Base-by-base conservation (phyloP, 1,284 basidiomycete genomes). In the Moesziomyces antarcticus region DNA sequence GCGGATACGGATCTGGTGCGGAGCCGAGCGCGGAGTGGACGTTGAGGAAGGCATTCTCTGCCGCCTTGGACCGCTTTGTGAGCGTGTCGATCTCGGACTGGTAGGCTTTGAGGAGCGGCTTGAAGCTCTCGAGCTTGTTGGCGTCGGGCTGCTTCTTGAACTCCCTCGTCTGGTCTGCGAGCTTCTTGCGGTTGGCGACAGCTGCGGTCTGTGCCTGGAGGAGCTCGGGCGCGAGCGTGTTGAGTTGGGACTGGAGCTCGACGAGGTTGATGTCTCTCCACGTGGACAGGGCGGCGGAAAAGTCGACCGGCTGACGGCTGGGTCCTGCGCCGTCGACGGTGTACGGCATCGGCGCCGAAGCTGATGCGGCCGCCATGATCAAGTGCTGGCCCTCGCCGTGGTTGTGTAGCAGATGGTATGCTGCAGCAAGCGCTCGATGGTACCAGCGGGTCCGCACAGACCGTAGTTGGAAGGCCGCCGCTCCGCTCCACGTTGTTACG, bases 71-170 rank as follows among this genome's bases (percentile, higher is more conserved):
- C 8, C 96, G 90, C 73, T 93, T 93, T 0, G 94, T 98, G 64
- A 99, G 89, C 77, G 87, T 91, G 86, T 99, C 96, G 68, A 99
- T 98, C 85, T 98, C 96, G 8, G 91, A 88, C 85, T 99, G 96
- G 86, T 99, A 98, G 7, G 59, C 58, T 51, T 82, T 82, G 47
- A 83, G 73, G 27, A 82, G 60, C 11, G 75, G 72, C 47, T 81
- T 81, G 70, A 82, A 69, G 46, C 53, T 71, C 13, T 79, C 75
- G 49, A 78, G 72, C 57, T 80, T 77, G 24, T 58, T 54, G 25
- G 70, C 52, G 40, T 77, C 73, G 13, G 72, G 53, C 40, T 77
- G 73, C 49, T 80, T 77, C 21, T 78, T 81, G 57, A 82, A 83
- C 25, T 80, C 80, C 24, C 78, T 56, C 2, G 82, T 83, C 41